These are phyloP conservation scores for Fusarium guadeloupense DNA, from an alignment of 2,329 filamentous ascomycete genomes.

Conservation along the genomic window DNA sequence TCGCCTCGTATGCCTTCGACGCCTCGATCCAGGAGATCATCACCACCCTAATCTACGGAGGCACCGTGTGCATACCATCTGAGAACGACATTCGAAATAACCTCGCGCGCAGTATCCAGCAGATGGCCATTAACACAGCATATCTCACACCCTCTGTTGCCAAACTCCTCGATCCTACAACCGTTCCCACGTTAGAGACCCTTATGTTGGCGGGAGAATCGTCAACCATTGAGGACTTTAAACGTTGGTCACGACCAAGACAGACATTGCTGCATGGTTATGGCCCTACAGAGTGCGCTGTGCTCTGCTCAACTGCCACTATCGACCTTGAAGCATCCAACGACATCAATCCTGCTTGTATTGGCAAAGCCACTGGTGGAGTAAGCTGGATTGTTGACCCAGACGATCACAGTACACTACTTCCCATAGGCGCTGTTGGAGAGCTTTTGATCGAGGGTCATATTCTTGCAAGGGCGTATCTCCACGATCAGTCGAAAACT, in stretches of 20 bases:
- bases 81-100: background rate
- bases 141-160: slow-evolving; percentile 15
- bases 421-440: background rate
- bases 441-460: slow-evolving; percentile 19
- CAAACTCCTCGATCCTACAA: slow-evolving; percentile 2
- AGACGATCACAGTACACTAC: slow-evolving; percentile 5
- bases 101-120: background rate
- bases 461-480: slow-evolving; percentile 2
- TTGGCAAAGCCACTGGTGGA: slow-evolving; percentile 4
- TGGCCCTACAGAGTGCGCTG: slow-evolving; percentile 16
- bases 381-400: slow-evolving; percentile 17
- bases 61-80: slow-evolving; percentile 15
- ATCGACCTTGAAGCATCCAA: background rate
- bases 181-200: slow-evolving; percentile 2
- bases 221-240: slow-evolving; percentile 2
- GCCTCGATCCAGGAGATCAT: slow-evolving; percentile 14
- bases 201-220: slow-evolving; percentile 12
- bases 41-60: slow-evolving; percentile 12
- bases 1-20: slow-evolving; percentile 17
- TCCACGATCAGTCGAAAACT: slow-evolving; percentile 2
- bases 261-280: slow-evolving; percentile 9
- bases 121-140: slow-evolving; percentile 6
- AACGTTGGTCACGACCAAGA: slow-evolving; percentile 6
- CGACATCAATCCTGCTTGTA: slow-evolving; percentile 1
- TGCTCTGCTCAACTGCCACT: slow-evolving; percentile 2